Conservation (phyloP, 2,329 filamentous ascomycete species). For the Thelonectria olida region DNA sequence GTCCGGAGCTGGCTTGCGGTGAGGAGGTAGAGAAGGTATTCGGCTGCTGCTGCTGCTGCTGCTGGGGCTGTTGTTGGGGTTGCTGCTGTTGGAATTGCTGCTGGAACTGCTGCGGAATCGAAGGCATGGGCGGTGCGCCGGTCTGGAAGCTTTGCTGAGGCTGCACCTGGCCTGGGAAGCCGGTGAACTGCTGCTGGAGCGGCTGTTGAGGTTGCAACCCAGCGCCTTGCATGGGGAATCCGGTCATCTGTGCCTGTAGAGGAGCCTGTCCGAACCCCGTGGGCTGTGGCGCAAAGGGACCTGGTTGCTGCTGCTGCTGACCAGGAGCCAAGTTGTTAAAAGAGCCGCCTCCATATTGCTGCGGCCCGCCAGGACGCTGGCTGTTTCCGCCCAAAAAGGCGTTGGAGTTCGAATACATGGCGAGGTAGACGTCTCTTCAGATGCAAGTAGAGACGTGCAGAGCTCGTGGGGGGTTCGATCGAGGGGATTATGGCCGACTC, state of each 20-base stretch:
- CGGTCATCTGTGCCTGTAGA: constrained; percentile 67
- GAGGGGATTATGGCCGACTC: constrained; percentile 15
- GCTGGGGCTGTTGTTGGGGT: constrained; percentile 58
- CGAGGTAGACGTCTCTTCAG: constrained; percentile 20
- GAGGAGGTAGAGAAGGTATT: constrained; percentile 58
- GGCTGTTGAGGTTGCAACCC: constrained; percentile 66
- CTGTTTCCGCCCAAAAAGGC: constrained; percentile 83
- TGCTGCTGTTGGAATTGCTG: constrained; percentile 67
- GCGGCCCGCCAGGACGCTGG: constrained; percentile 72
- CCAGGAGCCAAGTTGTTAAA: constrained; percentile 52
- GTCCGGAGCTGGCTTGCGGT: constrained; percentile 59
- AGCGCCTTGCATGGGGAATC: constrained; percentile 63
- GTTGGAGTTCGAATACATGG: constrained; percentile 92
- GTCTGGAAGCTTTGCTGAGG: constrained; percentile 71
- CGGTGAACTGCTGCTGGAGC: constrained; percentile 74
- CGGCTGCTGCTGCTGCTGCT: constrained; percentile 57
- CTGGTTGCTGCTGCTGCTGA: constrained; percentile 59
- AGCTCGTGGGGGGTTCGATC: constrained; percentile 25
- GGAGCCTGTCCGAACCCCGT: constrained; percentile 65
- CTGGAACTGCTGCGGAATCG: constrained; percentile 68
- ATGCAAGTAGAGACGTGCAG: constrained; percentile 22
- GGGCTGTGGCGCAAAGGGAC: constrained; percentile 66
- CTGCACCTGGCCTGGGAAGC: constrained; percentile 61
- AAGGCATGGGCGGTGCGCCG: constrained; percentile 66
- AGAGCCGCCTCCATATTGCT: constrained; percentile 58